Percentiles rank a stretch among this genome's conserved stretches.
These are phyloP conservation scores for Spiromastix sp. DNA, from an alignment of 2,329 filamentous ascomycete genomes.

Conservation along the genomic window DNA sequence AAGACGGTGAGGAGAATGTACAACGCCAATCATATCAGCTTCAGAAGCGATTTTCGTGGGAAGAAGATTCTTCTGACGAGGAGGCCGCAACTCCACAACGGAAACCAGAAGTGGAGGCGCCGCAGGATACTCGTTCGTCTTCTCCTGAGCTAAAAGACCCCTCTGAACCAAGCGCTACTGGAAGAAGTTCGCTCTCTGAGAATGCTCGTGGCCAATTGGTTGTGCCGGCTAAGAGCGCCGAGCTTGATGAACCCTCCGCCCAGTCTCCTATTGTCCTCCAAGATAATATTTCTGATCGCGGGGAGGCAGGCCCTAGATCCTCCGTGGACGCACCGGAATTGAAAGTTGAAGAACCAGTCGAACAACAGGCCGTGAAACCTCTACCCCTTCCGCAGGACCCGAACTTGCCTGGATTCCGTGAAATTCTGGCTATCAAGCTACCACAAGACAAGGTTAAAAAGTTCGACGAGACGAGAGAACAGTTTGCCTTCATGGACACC, in stretches of 20 bases:
- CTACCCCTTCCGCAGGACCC: slow-evolving; percentile 12
- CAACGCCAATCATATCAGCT: slow-evolving; percentile 17
- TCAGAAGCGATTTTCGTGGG: slow-evolving; percentile 36
- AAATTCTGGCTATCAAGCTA: slow-evolving; percentile 62
- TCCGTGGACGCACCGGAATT: too few species aligned
- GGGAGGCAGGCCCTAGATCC: too few species aligned
- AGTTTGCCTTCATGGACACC: slow-evolving; percentile 62
- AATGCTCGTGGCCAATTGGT: too few species aligned
- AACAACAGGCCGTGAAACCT: neutral
- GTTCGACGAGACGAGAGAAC: slow-evolving; percentile 60
- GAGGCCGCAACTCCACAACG: slow-evolving; percentile 5
- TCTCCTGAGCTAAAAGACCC: too few species aligned
- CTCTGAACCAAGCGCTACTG: too few species aligned
- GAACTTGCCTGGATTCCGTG: slow-evolving; percentile 54
- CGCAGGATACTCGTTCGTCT: too few species aligned
- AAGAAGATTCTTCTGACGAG: slow-evolving; percentile 16
- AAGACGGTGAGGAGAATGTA: slow-evolving; percentile 1
- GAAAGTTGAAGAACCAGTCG: too few species aligned
- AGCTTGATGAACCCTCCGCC: neutral
- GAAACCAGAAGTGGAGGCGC: too few species aligned
- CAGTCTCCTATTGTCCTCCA: neutral
- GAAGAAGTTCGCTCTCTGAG: too few species aligned
- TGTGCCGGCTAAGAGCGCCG: too few species aligned
- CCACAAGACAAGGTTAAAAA: slow-evolving; percentile 59
- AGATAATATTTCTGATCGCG: too few species aligned